Evolutionary conservation across 2,329 filamentous ascomycete genomes (phyloP).

Genomic region (Furcasterigmium furcatum): DNA sequence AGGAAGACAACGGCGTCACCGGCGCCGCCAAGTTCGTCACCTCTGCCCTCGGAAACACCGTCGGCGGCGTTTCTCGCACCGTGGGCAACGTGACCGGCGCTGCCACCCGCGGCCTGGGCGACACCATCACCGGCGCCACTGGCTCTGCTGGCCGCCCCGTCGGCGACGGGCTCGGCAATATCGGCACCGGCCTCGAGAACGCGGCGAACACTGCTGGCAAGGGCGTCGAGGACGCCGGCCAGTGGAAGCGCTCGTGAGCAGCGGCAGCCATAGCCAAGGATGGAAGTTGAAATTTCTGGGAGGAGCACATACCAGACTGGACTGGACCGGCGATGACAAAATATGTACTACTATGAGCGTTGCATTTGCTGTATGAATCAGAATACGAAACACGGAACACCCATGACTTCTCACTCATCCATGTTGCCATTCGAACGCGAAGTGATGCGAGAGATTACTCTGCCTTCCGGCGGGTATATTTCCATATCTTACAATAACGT

Average conservation of each 20-base stretch:
- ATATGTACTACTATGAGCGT: neutral
- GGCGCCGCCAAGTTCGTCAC: constrained; percentile 35
- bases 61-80: constrained; percentile 35
- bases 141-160: constrained; percentile 52
- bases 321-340: neutral
- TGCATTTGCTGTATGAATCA: too few species aligned
- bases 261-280: too few species aligned
- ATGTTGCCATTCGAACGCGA: neutral
- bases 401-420: too few species aligned
- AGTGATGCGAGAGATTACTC: too few species aligned
- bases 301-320: too few species aligned
- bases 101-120: constrained; percentile 52
- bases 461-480: neutral
- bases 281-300: too few species aligned
- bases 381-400: neutral
- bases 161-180: constrained; percentile 50
- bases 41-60: constrained; percentile 34
- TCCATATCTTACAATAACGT: neutral
- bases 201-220: constrained; percentile 45
- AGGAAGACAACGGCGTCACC: constrained; percentile 17
- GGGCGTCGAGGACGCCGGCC: constrained; percentile 55
- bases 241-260: constrained; percentile 44
- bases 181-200: constrained; percentile 50
- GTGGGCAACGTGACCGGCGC: constrained; percentile 43
- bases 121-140: constrained; percentile 51